phyloP scores from a whole-genome alignment of 2,329 filamentous ascomycete species.

The Aspergillus neotritici region DNA sequence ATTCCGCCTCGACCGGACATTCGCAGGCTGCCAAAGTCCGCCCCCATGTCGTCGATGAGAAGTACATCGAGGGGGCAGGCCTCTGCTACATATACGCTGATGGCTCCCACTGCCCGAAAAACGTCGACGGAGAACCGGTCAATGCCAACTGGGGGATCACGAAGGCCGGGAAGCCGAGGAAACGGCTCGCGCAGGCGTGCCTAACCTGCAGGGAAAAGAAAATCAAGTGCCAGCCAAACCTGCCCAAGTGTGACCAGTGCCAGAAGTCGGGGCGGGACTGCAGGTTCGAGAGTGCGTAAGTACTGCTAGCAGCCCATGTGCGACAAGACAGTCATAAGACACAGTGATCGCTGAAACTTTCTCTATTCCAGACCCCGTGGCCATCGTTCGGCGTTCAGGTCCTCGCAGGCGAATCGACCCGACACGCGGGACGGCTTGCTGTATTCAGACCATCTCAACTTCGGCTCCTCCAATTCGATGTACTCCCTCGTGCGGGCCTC shows the following conservation, averaged over 20 bases:
- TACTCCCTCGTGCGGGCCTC: constrained; percentile 29
- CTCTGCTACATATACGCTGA: constrained; percentile 83
- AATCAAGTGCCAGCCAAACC: constrained; percentile 91
- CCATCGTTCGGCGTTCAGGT: constrained; percentile 24
- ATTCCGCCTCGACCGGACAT: constrained; percentile 1
- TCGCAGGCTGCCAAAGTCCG: constrained; percentile 16
- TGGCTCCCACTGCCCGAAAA: constrained; percentile 71
- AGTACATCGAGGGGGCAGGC: constrained; percentile 64
- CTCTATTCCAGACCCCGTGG: constrained; percentile 27
- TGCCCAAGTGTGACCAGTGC: constrained; percentile 82
- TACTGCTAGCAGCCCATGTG: constrained; percentile 21
- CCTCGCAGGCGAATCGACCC: constrained; percentile 18
- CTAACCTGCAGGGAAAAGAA: constrained; percentile 93
- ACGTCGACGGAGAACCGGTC: constrained; percentile 78
- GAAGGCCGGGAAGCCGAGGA: constrained; percentile 88
- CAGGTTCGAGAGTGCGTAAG: constrained; percentile 80
- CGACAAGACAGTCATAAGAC: background rate
- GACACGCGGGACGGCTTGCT: constrained; percentile 19
- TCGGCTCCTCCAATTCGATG: constrained; percentile 20
- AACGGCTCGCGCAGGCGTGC: constrained; percentile 86
- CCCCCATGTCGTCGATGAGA: constrained; percentile 37
- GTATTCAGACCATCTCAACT: constrained; percentile 12
- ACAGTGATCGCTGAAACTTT: no score
- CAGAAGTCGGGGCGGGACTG: constrained; percentile 84
- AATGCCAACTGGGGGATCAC: constrained; percentile 92